These are phyloP conservation scores for Candida argentea DNA, from an alignment of 805 yeast genomes.

Conservation along the genomic window DNA sequence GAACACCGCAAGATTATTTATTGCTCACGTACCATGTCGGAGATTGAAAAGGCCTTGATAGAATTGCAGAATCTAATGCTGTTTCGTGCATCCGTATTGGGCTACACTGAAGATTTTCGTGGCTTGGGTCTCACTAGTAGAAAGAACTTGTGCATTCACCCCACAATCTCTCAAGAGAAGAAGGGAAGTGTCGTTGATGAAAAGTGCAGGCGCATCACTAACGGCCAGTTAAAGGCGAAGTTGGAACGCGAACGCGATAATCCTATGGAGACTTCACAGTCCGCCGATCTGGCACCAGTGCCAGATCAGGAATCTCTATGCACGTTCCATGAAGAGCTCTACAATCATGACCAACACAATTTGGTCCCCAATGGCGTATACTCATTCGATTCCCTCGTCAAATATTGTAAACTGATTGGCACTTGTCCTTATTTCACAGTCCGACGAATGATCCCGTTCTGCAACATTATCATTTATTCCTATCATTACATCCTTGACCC, in stretches of 20 bases:
- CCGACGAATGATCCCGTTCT: slow-evolving; percentile 92
- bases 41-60: slow-evolving; percentile 92
- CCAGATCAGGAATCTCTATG: slow-evolving; percentile 42
- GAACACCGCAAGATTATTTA: slow-evolving; percentile 90
- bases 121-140: slow-evolving; percentile 92
- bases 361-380: slow-evolving; percentile 89
- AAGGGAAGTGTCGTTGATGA: slow-evolving; percentile 94
- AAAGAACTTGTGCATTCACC: slow-evolving; percentile 89
- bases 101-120: slow-evolving; percentile 80
- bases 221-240: slow-evolving; percentile 71
- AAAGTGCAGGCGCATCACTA: slow-evolving; percentile 88
- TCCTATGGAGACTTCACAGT: slow-evolving; percentile 43
- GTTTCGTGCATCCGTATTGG: slow-evolving; percentile 72
- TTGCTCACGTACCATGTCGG: slow-evolving; percentile 99
- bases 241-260: slow-evolving; percentile 36
- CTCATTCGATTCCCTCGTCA: slow-evolving; percentile 76
- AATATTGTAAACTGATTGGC: slow-evolving; percentile 66
- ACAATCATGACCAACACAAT: slow-evolving; percentile 80
- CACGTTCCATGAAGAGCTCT: slow-evolving; percentile 82
- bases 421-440: slow-evolving; percentile 97
- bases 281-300: slow-evolving; percentile 20
- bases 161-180: slow-evolving; percentile 75
- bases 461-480: slow-evolving; percentile 91
- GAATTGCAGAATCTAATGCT: slow-evolving; percentile 86
- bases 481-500: slow-evolving; percentile 96